Conservation (phyloP, 331 rosid genomes). For the Malus hybrid region DNA sequence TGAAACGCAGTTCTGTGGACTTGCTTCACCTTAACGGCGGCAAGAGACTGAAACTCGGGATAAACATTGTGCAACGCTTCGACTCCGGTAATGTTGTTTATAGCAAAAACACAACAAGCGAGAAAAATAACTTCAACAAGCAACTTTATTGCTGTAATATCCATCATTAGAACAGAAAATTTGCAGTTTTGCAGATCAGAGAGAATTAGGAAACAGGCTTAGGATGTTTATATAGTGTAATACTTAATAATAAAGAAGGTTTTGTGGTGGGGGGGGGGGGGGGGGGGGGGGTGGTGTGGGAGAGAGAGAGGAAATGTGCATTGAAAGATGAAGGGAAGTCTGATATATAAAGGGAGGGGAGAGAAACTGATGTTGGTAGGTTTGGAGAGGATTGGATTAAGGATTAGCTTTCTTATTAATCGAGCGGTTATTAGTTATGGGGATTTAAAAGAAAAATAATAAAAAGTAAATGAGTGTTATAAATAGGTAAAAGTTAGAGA, state of each 20-base stretch:
- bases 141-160: constrained; percentile 6
- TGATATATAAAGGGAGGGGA: not conserved
- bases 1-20: constrained; percentile 58
- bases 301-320: not conserved
- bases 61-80: constrained; percentile 43
- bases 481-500: too few species aligned
- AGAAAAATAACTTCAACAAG: not conserved
- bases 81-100: constrained; percentile 25
- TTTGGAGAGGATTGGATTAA: not conserved
- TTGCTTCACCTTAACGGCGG: constrained; percentile 1
- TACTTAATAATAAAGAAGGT: not conserved
- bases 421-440: not conserved
- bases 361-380: not conserved
- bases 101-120: constrained; percentile 7
- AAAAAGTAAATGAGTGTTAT: too few species aligned
- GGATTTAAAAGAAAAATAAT: not conserved
- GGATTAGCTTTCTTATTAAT: not conserved
- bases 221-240: not conserved
- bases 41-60: constrained; percentile 43
- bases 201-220: too few species aligned
- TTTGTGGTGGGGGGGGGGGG: not conserved
- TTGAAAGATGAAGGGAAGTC: not conserved
- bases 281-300: too few species aligned
- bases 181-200: not conserved
- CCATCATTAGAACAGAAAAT: not conserved